Conservation (phyloP, 83 land plant species). For the Picea abies region DNA sequence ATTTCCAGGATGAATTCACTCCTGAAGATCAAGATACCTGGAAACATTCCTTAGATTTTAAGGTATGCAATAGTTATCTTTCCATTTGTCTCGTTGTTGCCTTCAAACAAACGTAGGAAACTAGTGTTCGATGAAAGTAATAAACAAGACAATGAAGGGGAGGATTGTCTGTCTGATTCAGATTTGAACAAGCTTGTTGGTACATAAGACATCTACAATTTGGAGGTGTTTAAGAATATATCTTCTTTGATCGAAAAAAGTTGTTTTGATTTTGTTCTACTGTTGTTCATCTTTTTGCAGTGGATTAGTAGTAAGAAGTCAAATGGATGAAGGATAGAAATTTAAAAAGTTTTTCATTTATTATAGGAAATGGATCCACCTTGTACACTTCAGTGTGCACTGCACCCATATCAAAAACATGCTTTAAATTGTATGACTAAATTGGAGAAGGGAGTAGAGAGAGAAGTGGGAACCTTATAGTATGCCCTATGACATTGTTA, state of each 20-base stretch:
- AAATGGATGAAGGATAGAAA: not conserved
- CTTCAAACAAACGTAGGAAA: constrained; percentile 40
- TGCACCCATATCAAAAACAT: constrained; percentile 94
- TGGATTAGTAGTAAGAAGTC: not conserved
- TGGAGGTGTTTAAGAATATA: constrained; percentile 48
- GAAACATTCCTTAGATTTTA: constrained; percentile 60
- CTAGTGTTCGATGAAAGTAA: constrained; percentile 31
- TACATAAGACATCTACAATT: constrained; percentile 52
- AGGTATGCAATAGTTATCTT: constrained; percentile 30
- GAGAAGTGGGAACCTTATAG: constrained; percentile 79
- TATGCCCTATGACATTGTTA: constrained; percentile 97
- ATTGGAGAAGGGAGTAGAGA: constrained; percentile 62
- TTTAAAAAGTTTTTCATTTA: not conserved
- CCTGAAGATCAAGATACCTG: constrained; percentile 71
- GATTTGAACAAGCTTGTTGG: constrained; percentile 87
- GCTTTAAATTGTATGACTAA: constrained; percentile 89
- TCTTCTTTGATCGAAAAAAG: not conserved
- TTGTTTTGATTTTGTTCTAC: not conserved
- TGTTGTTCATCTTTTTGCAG: not conserved
- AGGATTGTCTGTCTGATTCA: constrained; percentile 48
- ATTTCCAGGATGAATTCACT: constrained; percentile 76
- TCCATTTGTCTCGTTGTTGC: constrained; percentile 15
- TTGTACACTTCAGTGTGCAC: constrained; percentile 62
- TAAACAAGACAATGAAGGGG: constrained; percentile 44
- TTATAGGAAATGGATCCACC: constrained; percentile 89